Evolutionary conservation across 2,329 filamentous ascomycete species (phyloP).

Genomic region (Cadophora sp.): DNA sequence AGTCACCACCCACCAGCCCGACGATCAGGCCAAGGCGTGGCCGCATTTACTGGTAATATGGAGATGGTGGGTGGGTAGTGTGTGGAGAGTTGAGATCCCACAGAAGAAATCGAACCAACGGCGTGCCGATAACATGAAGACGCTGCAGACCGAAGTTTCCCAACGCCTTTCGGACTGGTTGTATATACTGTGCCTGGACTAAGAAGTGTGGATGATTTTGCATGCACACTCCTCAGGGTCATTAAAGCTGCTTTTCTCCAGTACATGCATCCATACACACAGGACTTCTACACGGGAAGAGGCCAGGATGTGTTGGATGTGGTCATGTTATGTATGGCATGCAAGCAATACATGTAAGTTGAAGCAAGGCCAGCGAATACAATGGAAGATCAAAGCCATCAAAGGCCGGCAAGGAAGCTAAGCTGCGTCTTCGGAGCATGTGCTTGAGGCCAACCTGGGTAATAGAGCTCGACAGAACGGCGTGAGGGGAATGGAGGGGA

Average conservation of each 20-base stretch:
- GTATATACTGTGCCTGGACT: conserved; percentile 32
- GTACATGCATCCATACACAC: too few species aligned
- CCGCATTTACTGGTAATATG: conserved; percentile 28
- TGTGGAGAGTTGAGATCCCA: conserved; percentile 21
- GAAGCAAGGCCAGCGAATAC: not conserved
- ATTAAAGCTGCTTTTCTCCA: too few species aligned
- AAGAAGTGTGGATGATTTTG: conserved; percentile 23
- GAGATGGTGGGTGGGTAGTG: conserved; percentile 20
- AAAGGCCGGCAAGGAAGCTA: not conserved
- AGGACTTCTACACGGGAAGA: not conserved
- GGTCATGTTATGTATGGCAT: not conserved
- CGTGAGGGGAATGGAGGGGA: not conserved
- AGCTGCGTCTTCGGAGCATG: conserved; percentile 17
- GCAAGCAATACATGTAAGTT: not conserved
- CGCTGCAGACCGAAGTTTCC: conserved; percentile 15
- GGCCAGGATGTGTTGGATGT: not conserved
- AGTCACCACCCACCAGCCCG: conserved; percentile 27
- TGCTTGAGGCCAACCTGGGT: not conserved
- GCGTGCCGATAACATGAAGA: not conserved
- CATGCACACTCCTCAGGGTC: not conserved
- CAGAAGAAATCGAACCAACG: conserved; percentile 11
- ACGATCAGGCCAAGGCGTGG: conserved; percentile 32
- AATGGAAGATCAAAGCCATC: not conserved
- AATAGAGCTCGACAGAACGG: not conserved
- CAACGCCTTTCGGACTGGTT: conserved; percentile 18